Base-by-base conservation (phyloP, 2,329 filamentous ascomycete genomes). In the Aureobasidium namibiae region DNA sequence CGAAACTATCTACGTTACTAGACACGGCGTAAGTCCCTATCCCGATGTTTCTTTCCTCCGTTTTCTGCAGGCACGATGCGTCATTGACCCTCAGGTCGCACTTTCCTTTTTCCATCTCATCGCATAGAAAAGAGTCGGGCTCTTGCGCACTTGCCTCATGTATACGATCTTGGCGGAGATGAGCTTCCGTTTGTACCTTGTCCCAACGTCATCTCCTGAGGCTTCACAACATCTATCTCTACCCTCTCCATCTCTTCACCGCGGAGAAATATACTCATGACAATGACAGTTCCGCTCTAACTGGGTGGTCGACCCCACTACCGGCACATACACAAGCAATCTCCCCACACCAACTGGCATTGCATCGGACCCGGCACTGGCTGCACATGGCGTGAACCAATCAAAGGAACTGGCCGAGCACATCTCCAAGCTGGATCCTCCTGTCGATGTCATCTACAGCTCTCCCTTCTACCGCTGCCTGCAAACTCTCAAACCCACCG, bases 401-500 rank as follows among this genome's bases (percentile, higher is more conserved):
- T 85, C 91, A 23, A 79, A 83, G 62, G 86, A 97, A 74, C 81
- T 97, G 48, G 91, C 73, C 62, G 76, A 73, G 8, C 81, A 89
- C 68, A 78, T 95, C 49, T 69, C 78, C 60, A 77, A 75, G 0
- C 70, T 89, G 45, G 74, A 84, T 18, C 88, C 88, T 34, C 82
- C 86, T 1, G 81, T 92, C 61, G 86, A 90, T 56, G 80, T 80
- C 48, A 81, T 97, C 65, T 97, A 96, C 76, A 88, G 84, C 33
- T 91, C 87, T 62, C 88, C 90, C 0, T 95, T 90, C 74, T 95
- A 94, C 72, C 84, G 91, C 64, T 96, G 91, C 69, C 76, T 95
- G 42, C 88, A 95, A 75, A 95, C 91, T 1, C 83, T 95, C 56
- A 78, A 81, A 49, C 90, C 91, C 0, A 86, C 86, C 65, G 76